These are phyloP conservation scores for Kwoniella pini DNA, from an alignment of 768 basidiomycete genomes.

Conservation along the genomic window DNA sequence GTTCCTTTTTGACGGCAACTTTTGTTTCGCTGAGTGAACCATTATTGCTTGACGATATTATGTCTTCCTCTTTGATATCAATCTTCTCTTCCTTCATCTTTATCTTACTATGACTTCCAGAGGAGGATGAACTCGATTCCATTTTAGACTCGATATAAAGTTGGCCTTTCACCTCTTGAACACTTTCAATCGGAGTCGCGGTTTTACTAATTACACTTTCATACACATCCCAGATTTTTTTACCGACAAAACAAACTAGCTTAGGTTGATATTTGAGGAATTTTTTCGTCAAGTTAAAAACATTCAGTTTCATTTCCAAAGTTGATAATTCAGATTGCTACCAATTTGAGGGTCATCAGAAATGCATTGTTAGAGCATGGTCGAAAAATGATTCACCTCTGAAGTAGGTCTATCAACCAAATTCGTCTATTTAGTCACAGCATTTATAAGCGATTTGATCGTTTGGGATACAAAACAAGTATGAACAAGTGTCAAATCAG, in stretches of 20 bases:
- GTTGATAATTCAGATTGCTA: constrained; percentile 54
- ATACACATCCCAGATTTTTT: constrained; percentile 63
- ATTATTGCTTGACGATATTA: too few relatives aligned
- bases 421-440: constrained; percentile 63
- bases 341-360: too few relatives aligned
- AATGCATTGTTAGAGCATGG: too few relatives aligned
- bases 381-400: constrained; percentile 59
- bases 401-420: constrained; percentile 69
- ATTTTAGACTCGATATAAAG: too few relatives aligned
- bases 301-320: constrained; percentile 56
- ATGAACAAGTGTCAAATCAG: too few relatives aligned
- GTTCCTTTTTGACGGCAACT: too few relatives aligned
- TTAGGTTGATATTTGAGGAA: constrained; percentile 63
- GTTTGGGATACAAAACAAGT: too few relatives aligned
- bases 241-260: constrained; percentile 76
- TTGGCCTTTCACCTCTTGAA: too few relatives aligned
- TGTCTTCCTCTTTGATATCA: too few relatives aligned
- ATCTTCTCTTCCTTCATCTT: too few relatives aligned
- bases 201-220: constrained; percentile 53
- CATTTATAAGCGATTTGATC: neutral
- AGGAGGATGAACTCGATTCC: neutral
- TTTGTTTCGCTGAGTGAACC: too few relatives aligned
- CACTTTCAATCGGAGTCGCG: constrained; percentile 16
- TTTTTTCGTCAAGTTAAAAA: constrained; percentile 65
- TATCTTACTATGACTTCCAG: too few relatives aligned